phyloP scores from a whole-genome alignment of 1,284 basidiomycete species.

The Meira nashicola region DNA sequence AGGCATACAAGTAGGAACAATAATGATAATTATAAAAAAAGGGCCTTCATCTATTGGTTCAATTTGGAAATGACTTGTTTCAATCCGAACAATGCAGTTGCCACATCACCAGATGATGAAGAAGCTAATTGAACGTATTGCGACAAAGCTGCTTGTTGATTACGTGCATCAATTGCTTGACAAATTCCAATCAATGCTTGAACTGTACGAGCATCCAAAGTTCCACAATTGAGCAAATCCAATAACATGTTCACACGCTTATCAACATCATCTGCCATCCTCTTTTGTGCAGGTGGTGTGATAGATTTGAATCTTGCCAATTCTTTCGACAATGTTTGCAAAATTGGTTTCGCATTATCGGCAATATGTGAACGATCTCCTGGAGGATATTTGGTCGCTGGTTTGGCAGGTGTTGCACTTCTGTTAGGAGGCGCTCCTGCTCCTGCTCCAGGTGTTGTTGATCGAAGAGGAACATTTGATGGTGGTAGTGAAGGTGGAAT shows the following conservation, averaged over 20 bases:
- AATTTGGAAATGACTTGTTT: conserved; percentile 24
- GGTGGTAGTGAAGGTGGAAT: conserved; percentile 31
- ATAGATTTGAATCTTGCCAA: conserved; percentile 28
- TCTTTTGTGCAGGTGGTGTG: conserved; percentile 69
- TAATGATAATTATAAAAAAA: background rate
- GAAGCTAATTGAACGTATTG: conserved; percentile 47
- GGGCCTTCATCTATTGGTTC: background rate
- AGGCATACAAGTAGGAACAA: too few relatives aligned
- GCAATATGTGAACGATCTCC: conserved; percentile 90
- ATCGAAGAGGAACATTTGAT: conserved; percentile 39
- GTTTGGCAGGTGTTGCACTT: conserved; percentile 31
- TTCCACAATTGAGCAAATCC: conserved; percentile 85
- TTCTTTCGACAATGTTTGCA: conserved; percentile 53
- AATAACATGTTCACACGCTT: conserved; percentile 79
- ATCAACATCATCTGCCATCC: conserved; percentile 81
- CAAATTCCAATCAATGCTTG: conserved; percentile 49
- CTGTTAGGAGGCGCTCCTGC: conserved; percentile 29
- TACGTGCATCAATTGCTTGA: conserved; percentile 41
- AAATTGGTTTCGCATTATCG: conserved; percentile 65
- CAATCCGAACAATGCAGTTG: conserved; percentile 43
- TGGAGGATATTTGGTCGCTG: conserved; percentile 70
- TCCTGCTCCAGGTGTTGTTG: conserved; percentile 50
- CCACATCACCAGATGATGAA: conserved; percentile 41
- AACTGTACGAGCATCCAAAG: conserved; percentile 56
- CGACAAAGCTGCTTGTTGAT: conserved; percentile 43